These are phyloP conservation scores for Metschnikowia chrysomelidarum DNA, from an alignment of 805 yeast species.

Conservation along the genomic window DNA sequence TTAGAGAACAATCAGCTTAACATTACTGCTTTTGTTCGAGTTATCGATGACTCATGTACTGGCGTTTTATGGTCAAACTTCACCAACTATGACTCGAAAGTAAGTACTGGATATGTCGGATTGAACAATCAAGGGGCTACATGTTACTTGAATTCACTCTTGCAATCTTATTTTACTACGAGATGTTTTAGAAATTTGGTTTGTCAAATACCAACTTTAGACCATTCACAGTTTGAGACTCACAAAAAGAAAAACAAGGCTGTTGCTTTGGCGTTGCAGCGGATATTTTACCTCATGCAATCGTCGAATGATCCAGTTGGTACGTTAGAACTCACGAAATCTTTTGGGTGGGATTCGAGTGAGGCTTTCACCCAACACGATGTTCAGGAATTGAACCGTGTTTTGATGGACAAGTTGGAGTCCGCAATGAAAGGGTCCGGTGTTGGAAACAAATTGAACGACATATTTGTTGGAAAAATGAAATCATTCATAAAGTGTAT, in stretches of 20 bases:
- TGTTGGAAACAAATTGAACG: constrained; percentile 56
- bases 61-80: constrained; percentile 95
- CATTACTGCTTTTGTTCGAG: constrained; percentile 72
- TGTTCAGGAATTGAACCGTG: constrained; percentile 93
- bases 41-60: constrained; percentile 80
- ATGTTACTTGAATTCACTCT: constrained; percentile 87
- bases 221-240: constrained; percentile 31
- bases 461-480: constrained; percentile 95
- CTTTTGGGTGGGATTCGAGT: constrained; percentile 96
- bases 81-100: constrained; percentile 78
- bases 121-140: constrained; percentile 97
- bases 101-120: constrained; percentile 88
- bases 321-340: constrained; percentile 79
- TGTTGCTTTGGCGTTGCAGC: constrained; percentile 83
- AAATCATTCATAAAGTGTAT: constrained; percentile 90
- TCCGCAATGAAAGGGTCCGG: constrained; percentile 84
- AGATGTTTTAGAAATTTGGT: constrained; percentile 79
- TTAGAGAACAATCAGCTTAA: constrained; percentile 58
- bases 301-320: constrained; percentile 75
- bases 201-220: constrained; percentile 78
- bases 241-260: constrained; percentile 27
- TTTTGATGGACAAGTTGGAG: constrained; percentile 92
- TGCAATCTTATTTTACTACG: constrained; percentile 90
- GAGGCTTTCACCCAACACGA: constrained; percentile 98
- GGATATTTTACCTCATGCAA: constrained; percentile 78